Base-by-base conservation (phyloP, 176 grass and related monocot genomes). In the Lolium multiflorum region DNA sequence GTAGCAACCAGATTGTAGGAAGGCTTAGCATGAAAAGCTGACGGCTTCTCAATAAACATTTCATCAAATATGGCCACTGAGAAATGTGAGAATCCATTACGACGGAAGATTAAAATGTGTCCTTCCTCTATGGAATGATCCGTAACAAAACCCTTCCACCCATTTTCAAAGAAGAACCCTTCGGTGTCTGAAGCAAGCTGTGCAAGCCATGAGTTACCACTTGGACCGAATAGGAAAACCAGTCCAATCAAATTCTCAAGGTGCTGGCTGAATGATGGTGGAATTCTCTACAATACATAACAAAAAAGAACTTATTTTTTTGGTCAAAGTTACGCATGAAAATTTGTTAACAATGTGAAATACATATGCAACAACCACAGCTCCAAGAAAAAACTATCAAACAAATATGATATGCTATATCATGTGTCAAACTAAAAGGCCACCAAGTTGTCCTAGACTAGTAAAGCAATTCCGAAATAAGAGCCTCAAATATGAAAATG, bases 61-160 rank as follows among this genome's bases (percentile, higher is more conserved):
- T 7, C 0, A 77, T 85, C 78, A 48, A 95, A 95, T 16, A 98
- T 62, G 22, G 54, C 68, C 11, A 98, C 93, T 8, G 88, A 93
- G 86, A 98, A 98, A 0, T 54, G 70, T 6, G 65, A 84, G 49
- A 3, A 26, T 13, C 88, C 88, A 73, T 92, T 83, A 35, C 89
- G 87, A 17, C 44, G 70, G 89, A 98, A 95, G 3, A 87, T 77
- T 66, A 95, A 69, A 56, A 95, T 79, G 63, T 95, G 80, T 10
- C 91, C 89, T 3, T 13, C 5, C 52, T 77, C 21, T 5, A 98
- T 16, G 15, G 89, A 87, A 66, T 98, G 93, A 44, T 95, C 93
- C 5, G 2, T 39, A 56, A 89, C 89, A 22, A 98, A 95, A 43
- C 87, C 79, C 38, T 88, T 90, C 95, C 93, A 98, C 9, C 93